These are phyloP conservation scores for Cicer judaicum DNA, from an alignment of 306 rosid genomes.

Conservation along the genomic window DNA sequence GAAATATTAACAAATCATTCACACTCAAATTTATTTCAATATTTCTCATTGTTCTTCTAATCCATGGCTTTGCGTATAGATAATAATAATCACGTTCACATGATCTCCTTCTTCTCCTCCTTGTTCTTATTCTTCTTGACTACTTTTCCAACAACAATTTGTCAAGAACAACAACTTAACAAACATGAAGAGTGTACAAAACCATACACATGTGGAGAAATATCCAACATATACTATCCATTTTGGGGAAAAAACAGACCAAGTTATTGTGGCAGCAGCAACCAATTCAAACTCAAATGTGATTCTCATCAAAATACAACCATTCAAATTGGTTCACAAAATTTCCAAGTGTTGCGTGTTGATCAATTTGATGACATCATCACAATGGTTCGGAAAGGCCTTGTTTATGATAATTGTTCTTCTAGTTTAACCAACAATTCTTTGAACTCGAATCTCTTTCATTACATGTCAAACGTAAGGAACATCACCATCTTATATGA, in stretches of 20 bases:
- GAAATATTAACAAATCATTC: constrained; percentile 12
- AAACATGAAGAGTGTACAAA: constrained; percentile 15
- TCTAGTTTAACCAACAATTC: constrained; percentile 49
- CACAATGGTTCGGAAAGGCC: constrained; percentile 36
- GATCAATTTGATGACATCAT: constrained; percentile 25
- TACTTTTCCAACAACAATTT: constrained; percentile 14
- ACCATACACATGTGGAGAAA: constrained; percentile 56
- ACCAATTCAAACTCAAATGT: constrained; percentile 31
- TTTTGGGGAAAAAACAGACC: constrained; percentile 50
- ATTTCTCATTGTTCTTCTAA: constrained; percentile 23
- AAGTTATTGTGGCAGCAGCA: constrained; percentile 39
- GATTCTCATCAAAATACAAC: constrained; percentile 21
- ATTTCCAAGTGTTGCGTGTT: constrained; percentile 35
- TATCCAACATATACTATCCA: constrained; percentile 48
- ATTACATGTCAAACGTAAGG: constrained; percentile 1
- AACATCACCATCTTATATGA: constrained; percentile 48
- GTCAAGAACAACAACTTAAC: constrained; percentile 19
- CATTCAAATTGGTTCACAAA: constrained; percentile 40
- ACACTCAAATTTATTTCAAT: constrained; percentile 10
- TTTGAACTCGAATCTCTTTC: constrained; percentile 26
- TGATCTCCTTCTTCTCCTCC: not conserved
- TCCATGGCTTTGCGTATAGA: constrained; percentile 35
- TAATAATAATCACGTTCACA: constrained; percentile 1
- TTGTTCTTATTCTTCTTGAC: not conserved
- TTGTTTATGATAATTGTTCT: constrained; percentile 42